Evolutionary conservation across 1,284 basidiomycete species (phyloP).

Genomic region (Grifola frondosa): DNA sequence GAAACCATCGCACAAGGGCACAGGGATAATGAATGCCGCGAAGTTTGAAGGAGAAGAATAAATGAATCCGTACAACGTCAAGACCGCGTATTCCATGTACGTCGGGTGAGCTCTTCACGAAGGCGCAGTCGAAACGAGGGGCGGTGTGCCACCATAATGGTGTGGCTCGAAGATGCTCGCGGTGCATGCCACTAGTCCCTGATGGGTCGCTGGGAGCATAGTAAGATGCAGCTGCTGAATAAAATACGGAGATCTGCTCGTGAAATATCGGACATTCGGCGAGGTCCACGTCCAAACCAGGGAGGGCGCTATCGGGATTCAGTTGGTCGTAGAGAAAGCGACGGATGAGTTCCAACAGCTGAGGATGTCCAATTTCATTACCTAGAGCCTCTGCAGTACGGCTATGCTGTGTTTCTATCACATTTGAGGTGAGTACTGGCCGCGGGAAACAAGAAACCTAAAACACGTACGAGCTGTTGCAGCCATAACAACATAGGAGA

Average conservation of each 20-base stretch:
- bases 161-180: slow-evolving; percentile 17
- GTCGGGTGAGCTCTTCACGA: background rate
- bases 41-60: slow-evolving; percentile 13
- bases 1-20: slow-evolving; percentile 23
- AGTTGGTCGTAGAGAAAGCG: slow-evolving; percentile 13
- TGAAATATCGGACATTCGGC: background rate
- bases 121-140: slow-evolving; percentile 13
- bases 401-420: no score
- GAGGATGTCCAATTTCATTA: no score
- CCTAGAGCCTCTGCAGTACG: no score
- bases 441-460: no score
- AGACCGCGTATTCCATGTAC: slow-evolving; percentile 2
- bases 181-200: slow-evolving; percentile 22
- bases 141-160: slow-evolving; percentile 16
- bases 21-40: slow-evolving; percentile 11
- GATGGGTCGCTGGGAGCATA: slow-evolving; percentile 28
- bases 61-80: slow-evolving; percentile 3
- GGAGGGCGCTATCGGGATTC: slow-evolving; percentile 3
- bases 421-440: no score
- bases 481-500: no score
- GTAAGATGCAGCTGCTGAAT: slow-evolving; percentile 15
- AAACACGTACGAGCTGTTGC: no score
- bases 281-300: background rate
- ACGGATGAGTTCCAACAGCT: slow-evolving; percentile 7
- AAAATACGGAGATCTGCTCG: slow-evolving; percentile 2